A percentile compares a stretch with the other conserved stretches of the same genome.
Evolutionary conservation across 2,329 filamentous ascomycete genomes (phyloP).

Genomic region (Hypomyces rosellus): DNA sequence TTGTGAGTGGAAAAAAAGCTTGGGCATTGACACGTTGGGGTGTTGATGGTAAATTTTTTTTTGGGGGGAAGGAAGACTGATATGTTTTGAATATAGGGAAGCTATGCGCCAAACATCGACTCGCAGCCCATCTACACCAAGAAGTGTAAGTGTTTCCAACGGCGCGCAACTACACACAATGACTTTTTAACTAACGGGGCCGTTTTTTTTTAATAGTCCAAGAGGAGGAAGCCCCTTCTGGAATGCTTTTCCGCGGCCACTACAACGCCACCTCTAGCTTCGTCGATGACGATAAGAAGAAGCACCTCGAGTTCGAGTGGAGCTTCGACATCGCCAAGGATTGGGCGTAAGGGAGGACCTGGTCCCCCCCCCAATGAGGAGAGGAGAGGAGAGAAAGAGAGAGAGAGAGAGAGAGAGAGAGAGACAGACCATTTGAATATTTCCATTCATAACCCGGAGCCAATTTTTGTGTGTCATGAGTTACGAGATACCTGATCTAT

Average conservation of each 20-base stretch:
- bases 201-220: constrained; percentile 53
- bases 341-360: constrained; percentile 52
- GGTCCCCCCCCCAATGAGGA: background rate
- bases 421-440: background rate
- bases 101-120: constrained; percentile 87
- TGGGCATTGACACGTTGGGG: background rate
- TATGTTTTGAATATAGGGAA: constrained; percentile 53
- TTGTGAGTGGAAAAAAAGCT: constrained; percentile 54
- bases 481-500: constrained; percentile 7
- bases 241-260: constrained; percentile 82
- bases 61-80: too few species aligned
- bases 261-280: constrained; percentile 89
- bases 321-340: constrained; percentile 95
- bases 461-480: constrained; percentile 1
- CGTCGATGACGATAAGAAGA: constrained; percentile 89
- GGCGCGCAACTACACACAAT: background rate
- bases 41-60: too few species aligned
- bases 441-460: background rate
- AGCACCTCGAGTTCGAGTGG: constrained; percentile 91
- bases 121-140: constrained; percentile 82
- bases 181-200: background rate
- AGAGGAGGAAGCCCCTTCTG: constrained; percentile 84
- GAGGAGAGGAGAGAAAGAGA: background rate
- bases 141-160: constrained; percentile 61
- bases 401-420: background rate